These are phyloP conservation scores for Phytophthora sojae DNA, from an alignment of 352 stramenopile species.

Conservation along the genomic window DNA sequence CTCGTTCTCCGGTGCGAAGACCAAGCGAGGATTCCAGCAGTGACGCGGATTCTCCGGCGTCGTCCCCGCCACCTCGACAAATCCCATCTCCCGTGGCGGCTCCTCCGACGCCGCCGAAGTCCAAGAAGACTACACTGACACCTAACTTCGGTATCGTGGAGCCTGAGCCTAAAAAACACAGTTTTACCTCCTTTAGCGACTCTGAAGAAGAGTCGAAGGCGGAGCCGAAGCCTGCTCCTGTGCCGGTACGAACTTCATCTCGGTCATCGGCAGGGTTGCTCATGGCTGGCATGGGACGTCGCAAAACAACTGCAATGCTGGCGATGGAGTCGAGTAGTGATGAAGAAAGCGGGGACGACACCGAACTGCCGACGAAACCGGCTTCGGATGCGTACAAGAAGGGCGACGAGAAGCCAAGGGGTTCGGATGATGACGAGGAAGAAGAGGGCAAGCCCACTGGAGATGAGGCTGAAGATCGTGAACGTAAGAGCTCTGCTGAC, in stretches of 20 bases:
- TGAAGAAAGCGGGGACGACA: constrained; percentile 63
- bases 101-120: constrained; percentile 38
- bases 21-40: constrained; percentile 29
- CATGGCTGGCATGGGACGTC: constrained; percentile 68
- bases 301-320: constrained; percentile 75
- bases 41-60: constrained; percentile 21
- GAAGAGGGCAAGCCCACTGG: constrained; percentile 34
- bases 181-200: constrained; percentile 89
- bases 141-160: constrained; percentile 83
- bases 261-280: constrained; percentile 52
- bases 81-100: constrained; percentile 25
- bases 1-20: constrained; percentile 28
- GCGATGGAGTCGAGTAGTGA: constrained; percentile 86
- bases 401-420: constrained; percentile 37
- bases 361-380: constrained; percentile 64
- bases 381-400: constrained; percentile 46
- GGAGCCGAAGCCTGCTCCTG: constrained; percentile 59
- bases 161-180: constrained; percentile 66
- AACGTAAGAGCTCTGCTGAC: constrained; percentile 78
- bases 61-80: constrained; percentile 20
- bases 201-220: constrained; percentile 85
- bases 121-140: constrained; percentile 47
- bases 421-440: constrained; percentile 28
- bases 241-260: constrained; percentile 50
- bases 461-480: constrained; percentile 40